phyloP scores from a whole-genome alignment of 305 asterid genomes.

The Fraxinus angustifolia region DNA sequence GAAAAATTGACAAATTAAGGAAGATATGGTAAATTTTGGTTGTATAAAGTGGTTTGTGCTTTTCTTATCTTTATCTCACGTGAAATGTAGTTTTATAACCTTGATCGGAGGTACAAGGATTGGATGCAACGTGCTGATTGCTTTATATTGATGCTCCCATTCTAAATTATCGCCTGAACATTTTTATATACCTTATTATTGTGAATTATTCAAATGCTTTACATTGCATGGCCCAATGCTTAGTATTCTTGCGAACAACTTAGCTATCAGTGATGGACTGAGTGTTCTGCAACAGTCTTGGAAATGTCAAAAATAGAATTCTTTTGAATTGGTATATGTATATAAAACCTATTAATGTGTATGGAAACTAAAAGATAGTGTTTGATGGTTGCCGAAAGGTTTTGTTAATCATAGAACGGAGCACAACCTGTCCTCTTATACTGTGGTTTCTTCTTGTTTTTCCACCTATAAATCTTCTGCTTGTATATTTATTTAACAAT shows the following conservation, averaged over 20 bases:
- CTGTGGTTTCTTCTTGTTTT: neutral
- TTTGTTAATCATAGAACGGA: neutral
- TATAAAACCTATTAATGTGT: conserved; percentile 7
- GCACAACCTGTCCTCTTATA: neutral
- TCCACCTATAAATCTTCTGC: conserved; percentile 9
- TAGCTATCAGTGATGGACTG: neutral
- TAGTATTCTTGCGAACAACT: neutral
- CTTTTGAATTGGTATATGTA: neutral
- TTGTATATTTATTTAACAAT: conserved; percentile 11
- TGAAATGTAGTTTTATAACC: neutral
- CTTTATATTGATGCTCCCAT: neutral
- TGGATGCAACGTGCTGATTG: neutral
- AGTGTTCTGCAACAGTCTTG: neutral
- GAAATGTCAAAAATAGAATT: neutral
- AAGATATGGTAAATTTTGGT: neutral
- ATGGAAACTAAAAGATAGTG: conserved; percentile 9
- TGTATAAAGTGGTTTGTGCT: neutral
- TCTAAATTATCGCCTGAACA: neutral
- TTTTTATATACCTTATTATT: neutral
- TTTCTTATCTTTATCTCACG: neutral
- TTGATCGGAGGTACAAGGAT: neutral
- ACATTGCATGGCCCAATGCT: neutral
- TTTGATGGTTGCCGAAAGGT: neutral
- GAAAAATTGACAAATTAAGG: neutral
- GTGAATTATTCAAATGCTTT: neutral